Conservation (phyloP, 148 eudicot species). For the Simmondsia chinensis region DNA sequence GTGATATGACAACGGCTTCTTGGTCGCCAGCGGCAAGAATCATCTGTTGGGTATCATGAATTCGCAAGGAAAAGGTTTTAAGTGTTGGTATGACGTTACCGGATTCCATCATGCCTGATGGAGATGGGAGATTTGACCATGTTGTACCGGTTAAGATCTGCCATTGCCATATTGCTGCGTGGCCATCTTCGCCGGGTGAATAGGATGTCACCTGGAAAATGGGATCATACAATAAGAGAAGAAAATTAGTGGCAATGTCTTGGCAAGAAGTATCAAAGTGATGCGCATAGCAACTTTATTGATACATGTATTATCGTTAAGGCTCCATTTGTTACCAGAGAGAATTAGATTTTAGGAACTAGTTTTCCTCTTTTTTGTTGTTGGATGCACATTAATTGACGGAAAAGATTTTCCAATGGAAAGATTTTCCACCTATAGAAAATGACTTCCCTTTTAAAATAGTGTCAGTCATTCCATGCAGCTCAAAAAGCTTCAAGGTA, state of each 20-base stretch:
- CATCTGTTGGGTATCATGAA: constrained; percentile 63
- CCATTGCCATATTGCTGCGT: constrained; percentile 94
- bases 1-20: constrained; percentile 74
- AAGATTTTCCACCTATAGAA: no score
- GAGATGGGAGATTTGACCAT: constrained; percentile 98
- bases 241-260: not conserved
- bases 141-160: constrained; percentile 87
- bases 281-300: not conserved
- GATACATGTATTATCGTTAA: no score
- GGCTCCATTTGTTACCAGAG: no score
- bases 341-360: no score
- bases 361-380: no score
- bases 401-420: no score
- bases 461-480: no score
- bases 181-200: constrained; percentile 80
- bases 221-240: not conserved
- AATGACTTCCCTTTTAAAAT: no score
- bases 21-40: constrained; percentile 89
- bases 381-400: no score
- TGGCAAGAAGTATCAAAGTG: not conserved
- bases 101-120: constrained; percentile 83
- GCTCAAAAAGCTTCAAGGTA: no score
- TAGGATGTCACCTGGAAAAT: constrained; percentile 75
- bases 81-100: constrained; percentile 75
- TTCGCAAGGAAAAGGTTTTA: constrained; percentile 60